phyloP scores from a whole-genome alignment of 495 filamentous ascomycete genomes.

The Tuber brumale region DNA sequence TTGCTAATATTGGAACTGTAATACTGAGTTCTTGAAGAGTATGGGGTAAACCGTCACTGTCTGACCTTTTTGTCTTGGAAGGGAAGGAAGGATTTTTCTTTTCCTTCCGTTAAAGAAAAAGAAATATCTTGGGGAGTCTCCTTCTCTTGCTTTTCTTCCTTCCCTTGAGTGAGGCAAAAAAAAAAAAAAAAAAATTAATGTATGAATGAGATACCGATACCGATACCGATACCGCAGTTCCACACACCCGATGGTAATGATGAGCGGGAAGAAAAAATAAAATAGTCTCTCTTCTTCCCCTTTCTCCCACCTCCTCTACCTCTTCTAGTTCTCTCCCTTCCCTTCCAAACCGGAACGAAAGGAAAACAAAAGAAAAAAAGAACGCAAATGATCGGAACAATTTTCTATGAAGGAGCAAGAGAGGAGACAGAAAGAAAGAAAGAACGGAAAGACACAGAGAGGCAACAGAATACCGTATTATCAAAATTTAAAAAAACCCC shows the following conservation, averaged over 20 bases:
- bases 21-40: background rate
- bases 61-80: background rate
- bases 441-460: constrained; percentile 18
- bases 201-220: background rate
- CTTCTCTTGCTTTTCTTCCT: background rate
- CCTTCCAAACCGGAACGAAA: background rate
- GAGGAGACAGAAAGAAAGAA: constrained; percentile 17
- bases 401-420: background rate
- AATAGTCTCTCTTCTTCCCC: constrained; percentile 1
- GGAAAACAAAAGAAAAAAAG: constrained; percentile 7
- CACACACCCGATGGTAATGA: background rate
- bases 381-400: background rate
- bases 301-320: background rate
- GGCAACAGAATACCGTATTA: constrained; percentile 22
- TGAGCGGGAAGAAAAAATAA: background rate
- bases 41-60: background rate
- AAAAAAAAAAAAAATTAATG: background rate
- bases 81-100: background rate
- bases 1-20: constrained; percentile 5
- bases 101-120: background rate
- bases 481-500: constrained; percentile 19
- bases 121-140: background rate
- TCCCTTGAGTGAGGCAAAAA: background rate
- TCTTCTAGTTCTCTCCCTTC: constrained; percentile 7
- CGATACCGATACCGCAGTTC: background rate